Evolutionary conservation across 2,329 filamentous ascomycete genomes (phyloP).

Genomic region (Fusarium miscanthi): DNA sequence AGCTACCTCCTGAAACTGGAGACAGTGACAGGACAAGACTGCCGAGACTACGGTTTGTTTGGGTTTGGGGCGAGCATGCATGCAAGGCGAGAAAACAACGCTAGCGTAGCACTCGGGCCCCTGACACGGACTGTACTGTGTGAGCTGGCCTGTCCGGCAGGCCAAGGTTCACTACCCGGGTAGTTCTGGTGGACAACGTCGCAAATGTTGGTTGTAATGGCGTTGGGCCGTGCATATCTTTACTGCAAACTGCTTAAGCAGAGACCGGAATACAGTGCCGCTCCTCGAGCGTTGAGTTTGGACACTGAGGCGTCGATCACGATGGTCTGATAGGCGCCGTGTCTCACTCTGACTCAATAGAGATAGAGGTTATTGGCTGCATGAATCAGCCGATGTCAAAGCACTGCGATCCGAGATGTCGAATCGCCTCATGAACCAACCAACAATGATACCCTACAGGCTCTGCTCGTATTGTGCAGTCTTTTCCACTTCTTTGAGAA

Average conservation of each 20-base stretch:
- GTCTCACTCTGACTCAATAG: background rate
- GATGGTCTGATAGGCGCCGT: background rate
- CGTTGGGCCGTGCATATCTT: background rate
- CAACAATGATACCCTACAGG: background rate
- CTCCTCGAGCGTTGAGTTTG: background rate
- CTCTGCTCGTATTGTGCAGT: background rate
- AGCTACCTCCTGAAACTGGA: constrained; percentile 2
- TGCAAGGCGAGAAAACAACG: constrained; percentile 22
- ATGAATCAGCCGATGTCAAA: constrained; percentile 1
- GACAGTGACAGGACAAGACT: background rate
- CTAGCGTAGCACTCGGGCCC: background rate
- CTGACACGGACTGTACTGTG: background rate
- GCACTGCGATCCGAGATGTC: background rate
- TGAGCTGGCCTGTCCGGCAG: background rate
- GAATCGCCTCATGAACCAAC: background rate
- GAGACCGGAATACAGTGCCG: constrained; percentile 2
- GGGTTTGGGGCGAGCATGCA: background rate
- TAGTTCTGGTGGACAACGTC: background rate
- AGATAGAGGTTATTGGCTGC: background rate
- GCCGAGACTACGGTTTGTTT: constrained; percentile 5
- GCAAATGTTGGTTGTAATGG: background rate
- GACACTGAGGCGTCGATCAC: background rate
- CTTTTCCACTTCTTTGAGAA: background rate
- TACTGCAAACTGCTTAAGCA: constrained; percentile 20
- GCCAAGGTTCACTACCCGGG: background rate